Percentiles rank a stretch among this genome's conserved stretches.
Conservation (phyloP, 345 rosid genomes). For the Dovyalis caffra region DNA sequence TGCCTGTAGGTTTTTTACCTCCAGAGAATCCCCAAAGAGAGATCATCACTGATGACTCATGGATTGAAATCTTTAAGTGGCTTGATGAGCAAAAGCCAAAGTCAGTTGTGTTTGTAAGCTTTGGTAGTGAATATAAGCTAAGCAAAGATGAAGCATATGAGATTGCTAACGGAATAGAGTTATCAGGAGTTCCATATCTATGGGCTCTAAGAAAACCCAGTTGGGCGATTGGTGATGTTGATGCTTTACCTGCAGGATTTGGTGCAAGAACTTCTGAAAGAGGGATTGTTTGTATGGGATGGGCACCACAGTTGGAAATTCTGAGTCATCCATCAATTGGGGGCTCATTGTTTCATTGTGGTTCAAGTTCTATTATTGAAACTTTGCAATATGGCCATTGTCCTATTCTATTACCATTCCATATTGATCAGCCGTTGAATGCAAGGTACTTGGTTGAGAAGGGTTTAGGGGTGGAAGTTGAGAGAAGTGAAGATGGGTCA, state of each 20-base stretch:
- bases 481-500: constrained; percentile 25
- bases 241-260: too few species aligned
- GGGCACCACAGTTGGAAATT: constrained; percentile 18
- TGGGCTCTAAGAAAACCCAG: constrained; percentile 24
- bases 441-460: constrained; percentile 24
- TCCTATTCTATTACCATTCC: constrained; percentile 15
- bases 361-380: too few species aligned
- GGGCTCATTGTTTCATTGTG: constrained; percentile 20
- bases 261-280: too few species aligned
- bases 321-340: constrained; percentile 12
- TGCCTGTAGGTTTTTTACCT: constrained; percentile 17
- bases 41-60: too few species aligned
- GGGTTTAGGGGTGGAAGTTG: constrained; percentile 21
- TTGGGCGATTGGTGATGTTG: constrained; percentile 13
- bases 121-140: constrained; percentile 39
- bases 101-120: constrained; percentile 33
- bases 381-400: constrained; percentile 22
- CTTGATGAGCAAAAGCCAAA: constrained; percentile 23
- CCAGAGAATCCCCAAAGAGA: constrained; percentile 6
- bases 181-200: too few species aligned
- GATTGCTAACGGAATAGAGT: too few species aligned
- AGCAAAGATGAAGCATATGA: constrained; percentile 21
- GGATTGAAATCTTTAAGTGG: too few species aligned
- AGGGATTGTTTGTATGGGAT: constrained; percentile 6
- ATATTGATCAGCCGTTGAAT: constrained; percentile 21